Evolutionary conservation across 2,329 filamentous ascomycete genomes (phyloP).

Genomic region (Aspergillus sp.): DNA sequence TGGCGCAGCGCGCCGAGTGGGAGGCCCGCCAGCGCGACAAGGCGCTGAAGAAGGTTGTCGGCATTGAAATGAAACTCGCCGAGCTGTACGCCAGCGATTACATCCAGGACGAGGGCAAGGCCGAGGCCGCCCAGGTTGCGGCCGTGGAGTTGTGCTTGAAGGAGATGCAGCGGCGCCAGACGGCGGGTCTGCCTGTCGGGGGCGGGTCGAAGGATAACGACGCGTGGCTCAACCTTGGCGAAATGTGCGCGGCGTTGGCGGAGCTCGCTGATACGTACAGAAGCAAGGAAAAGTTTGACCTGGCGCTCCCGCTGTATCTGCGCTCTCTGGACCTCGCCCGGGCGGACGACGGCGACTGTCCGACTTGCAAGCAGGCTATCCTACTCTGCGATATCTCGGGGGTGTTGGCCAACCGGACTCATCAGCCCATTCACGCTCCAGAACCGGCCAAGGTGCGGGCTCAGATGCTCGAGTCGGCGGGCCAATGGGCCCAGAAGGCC

Average conservation of each 20-base stretch:
- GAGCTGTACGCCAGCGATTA: slow-evolving; percentile 77
- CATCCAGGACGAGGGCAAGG: slow-evolving; percentile 68
- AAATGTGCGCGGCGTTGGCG: slow-evolving; percentile 37
- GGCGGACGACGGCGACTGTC: slow-evolving; percentile 36
- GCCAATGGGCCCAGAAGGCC: slow-evolving; percentile 77
- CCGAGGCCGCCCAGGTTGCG: slow-evolving; percentile 73
- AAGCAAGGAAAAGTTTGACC: slow-evolving; percentile 68
- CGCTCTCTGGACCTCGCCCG: slow-evolving; percentile 73
- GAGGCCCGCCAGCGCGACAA: slow-evolving; percentile 55
- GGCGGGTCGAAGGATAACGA: slow-evolving; percentile 51
- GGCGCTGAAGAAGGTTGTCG: slow-evolving; percentile 70
- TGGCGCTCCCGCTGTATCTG: slow-evolving; percentile 81
- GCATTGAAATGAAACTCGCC: slow-evolving; percentile 77
- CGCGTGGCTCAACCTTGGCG: slow-evolving; percentile 37
- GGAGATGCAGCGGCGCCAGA: slow-evolving; percentile 67
- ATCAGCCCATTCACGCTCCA: slow-evolving; percentile 27
- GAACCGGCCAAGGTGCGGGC: slow-evolving; percentile 52
- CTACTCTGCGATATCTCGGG: slow-evolving; percentile 58
- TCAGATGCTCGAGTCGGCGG: slow-evolving; percentile 66
- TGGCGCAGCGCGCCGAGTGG: slow-evolving; percentile 24
- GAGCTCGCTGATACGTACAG: slow-evolving; percentile 77
- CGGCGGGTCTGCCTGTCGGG: slow-evolving; percentile 65
- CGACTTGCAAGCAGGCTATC: slow-evolving; percentile 73
- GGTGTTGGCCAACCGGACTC: slow-evolving; percentile 45
- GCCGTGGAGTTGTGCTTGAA: slow-evolving; percentile 75